Percentiles rank a stretch among this genome's conserved stretches.
Evolutionary conservation across 441 rosid species (phyloP).

Genomic region (Euphorbia corollata): DNA sequence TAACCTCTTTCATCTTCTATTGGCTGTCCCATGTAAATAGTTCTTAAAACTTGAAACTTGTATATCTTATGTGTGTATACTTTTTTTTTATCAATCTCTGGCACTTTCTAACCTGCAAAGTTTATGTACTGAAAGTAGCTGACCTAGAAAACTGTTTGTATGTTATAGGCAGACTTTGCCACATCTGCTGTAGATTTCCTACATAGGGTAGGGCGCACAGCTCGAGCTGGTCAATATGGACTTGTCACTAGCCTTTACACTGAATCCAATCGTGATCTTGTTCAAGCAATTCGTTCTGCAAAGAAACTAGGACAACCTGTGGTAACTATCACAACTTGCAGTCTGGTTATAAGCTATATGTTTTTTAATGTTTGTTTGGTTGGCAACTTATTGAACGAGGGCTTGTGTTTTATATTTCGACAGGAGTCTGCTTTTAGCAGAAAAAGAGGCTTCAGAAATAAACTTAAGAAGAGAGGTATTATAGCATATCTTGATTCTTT

Average conservation of each 20-base stretch:
- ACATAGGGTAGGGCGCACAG: conserved; percentile 92
- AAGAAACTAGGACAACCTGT: conserved; percentile 64
- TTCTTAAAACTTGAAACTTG: neutral
- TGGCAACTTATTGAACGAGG: conserved; percentile 7
- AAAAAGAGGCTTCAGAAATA: conserved; percentile 91
- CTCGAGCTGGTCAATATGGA: conserved; percentile 87
- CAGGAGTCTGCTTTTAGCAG: conserved; percentile 93
- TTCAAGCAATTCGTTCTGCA: conserved; percentile 64
- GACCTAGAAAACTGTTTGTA: conserved; percentile 14
- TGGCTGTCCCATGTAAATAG: neutral
- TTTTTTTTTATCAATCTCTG: neutral
- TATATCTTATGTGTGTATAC: neutral
- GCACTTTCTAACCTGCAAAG: neutral
- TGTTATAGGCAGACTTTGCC: conserved; percentile 83
- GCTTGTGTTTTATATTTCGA: conserved; percentile 18
- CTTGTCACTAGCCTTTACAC: conserved; percentile 83
- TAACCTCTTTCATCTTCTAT: neutral
- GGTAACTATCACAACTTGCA: conserved; percentile 41
- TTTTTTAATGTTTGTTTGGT: neutral
- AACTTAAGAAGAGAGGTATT: conserved; percentile 83
- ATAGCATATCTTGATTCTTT: neutral
- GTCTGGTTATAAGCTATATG: neutral
- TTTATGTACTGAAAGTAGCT: conserved; percentile 7
- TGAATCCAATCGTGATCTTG: conserved; percentile 61
- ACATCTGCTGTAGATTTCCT: conserved; percentile 85